These are phyloP conservation scores for Fusarium fracticaudum DNA, from an alignment of 2,329 filamentous ascomycete species.

Conservation along the genomic window DNA sequence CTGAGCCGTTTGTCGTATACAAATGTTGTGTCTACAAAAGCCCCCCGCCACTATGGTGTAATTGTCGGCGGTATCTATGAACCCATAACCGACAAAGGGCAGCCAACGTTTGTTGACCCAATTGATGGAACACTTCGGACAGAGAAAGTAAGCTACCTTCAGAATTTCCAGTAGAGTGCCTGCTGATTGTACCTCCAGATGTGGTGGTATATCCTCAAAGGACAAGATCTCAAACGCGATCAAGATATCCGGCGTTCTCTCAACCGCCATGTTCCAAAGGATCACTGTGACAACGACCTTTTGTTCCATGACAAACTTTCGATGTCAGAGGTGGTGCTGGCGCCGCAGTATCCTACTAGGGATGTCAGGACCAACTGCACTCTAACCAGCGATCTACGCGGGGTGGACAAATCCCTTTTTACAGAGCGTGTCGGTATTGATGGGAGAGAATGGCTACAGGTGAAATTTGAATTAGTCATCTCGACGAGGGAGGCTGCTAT, in stretches of 20 bases:
- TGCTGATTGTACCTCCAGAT: background rate
- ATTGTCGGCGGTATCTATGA: background rate
- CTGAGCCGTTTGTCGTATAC: background rate
- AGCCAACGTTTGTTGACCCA: background rate
- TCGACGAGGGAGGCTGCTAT: background rate
- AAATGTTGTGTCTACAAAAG: background rate
- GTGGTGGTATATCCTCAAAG: background rate
- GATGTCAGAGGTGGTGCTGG: background rate
- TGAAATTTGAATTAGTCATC: background rate
- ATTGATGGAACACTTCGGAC: background rate
- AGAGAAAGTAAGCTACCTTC: background rate
- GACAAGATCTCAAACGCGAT: background rate
- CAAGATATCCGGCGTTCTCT: background rate
- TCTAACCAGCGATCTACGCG: background rate
- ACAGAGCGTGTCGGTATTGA: background rate
- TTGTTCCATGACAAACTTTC: background rate
- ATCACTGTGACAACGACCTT: background rate
- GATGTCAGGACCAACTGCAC: background rate
- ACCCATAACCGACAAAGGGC: background rate
- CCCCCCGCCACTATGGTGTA: background rate
- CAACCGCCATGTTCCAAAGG: background rate
- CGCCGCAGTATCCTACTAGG: background rate
- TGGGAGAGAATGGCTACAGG: background rate
- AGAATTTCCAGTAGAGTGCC: background rate
- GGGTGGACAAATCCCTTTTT: background rate